Evolutionary conservation across 2,329 filamentous ascomycete species (phyloP), one percentile per base, ranked within the genome.

Genomic region (Venturia oleaginea): DNA sequence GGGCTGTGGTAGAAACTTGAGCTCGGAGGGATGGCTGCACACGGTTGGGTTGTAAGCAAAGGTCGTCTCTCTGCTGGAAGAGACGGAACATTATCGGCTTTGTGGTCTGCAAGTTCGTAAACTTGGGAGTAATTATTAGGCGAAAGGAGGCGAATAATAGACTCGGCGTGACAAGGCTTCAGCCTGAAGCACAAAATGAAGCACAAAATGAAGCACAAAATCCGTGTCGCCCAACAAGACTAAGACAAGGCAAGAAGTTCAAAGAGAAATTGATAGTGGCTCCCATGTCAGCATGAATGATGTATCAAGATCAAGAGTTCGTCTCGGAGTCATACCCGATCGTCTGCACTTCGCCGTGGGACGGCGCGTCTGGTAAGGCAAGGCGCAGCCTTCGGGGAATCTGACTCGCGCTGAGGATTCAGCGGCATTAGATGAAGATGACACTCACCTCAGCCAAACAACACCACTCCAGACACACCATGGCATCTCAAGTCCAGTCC

Each of bases 371-470:
- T 46, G 24, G 43, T 46, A 22, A 24, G 43, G 19, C 43, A 11
- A 11, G 22, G 46, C 46, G 46, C 24, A 13, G 27, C 51, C 8
- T 57, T 30, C 15, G 51, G 10, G 13, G 27, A 57, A 7, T 34
- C 51, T 57, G 51, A 57, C 51, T 57, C 51, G 51, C 24, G 51
- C 27, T n/a, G 30, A 57, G 51, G 51, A 57, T 34, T 15, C 51
- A 30, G n/a, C 51, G 30, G 51, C 17, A 19, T 11, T 57, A 7
- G 24, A 15, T 32, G 48, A 54, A 48, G 13, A 48, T 51, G 46
- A 24, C 15, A 6, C n/a, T 51, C 22, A 24, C 6, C 10, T 13
- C 46, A 22, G 10, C 46, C 34, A 1, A 7, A 37, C 38, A n/a
- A 46, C 13, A 51, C 46, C n/a, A 57, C 27, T 57, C 30, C 51